These are phyloP conservation scores for Coemansia sp. DNA, from an alignment of 192 early-diverging fungal genomes.

Conservation along the genomic window DNA sequence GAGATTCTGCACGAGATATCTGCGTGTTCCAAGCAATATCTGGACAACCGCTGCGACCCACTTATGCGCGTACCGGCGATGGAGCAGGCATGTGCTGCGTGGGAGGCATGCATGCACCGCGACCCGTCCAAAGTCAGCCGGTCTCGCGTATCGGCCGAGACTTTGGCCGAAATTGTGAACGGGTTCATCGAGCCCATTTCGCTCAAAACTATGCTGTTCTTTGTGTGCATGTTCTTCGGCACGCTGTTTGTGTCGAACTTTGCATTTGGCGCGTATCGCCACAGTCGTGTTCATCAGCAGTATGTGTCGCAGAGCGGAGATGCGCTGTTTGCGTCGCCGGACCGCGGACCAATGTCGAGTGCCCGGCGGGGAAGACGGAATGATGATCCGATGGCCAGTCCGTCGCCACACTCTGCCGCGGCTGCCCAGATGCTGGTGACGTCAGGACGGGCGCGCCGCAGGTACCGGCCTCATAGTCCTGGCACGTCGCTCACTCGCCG, in stretches of 20 bases:
- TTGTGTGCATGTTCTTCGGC: constrained; percentile 51
- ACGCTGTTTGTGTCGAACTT: constrained; percentile 50
- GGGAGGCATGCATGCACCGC: constrained; percentile 64
- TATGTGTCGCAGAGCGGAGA: constrained; percentile 24
- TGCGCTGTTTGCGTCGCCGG: not conserved
- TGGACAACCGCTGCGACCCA: constrained; percentile 61
- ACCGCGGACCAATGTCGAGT: not conserved
- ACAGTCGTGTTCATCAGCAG: constrained; percentile 42
- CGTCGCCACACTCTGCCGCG: constrained; percentile 12
- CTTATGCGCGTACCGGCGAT: constrained; percentile 61
- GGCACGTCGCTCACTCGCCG: not conserved
- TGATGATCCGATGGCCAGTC: constrained; percentile 19
- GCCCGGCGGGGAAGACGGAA: not conserved
- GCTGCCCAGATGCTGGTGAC: constrained; percentile 13
- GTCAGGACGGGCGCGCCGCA: not conserved
- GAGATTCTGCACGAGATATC: constrained; percentile 63
- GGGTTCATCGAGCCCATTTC: constrained; percentile 82
- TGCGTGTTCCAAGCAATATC: constrained; percentile 64
- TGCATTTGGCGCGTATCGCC: constrained; percentile 54
- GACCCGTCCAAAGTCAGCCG: constrained; percentile 65
- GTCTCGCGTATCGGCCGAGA: constrained; percentile 76
- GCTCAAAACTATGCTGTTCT: constrained; percentile 78
- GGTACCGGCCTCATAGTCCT: constrained; percentile 5
- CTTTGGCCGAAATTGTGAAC: constrained; percentile 78
- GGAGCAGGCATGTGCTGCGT: constrained; percentile 59